These are phyloP conservation scores for Aspergillus fumigatiaffinis DNA, from an alignment of 2,329 filamentous ascomycete species.

Conservation along the genomic window DNA sequence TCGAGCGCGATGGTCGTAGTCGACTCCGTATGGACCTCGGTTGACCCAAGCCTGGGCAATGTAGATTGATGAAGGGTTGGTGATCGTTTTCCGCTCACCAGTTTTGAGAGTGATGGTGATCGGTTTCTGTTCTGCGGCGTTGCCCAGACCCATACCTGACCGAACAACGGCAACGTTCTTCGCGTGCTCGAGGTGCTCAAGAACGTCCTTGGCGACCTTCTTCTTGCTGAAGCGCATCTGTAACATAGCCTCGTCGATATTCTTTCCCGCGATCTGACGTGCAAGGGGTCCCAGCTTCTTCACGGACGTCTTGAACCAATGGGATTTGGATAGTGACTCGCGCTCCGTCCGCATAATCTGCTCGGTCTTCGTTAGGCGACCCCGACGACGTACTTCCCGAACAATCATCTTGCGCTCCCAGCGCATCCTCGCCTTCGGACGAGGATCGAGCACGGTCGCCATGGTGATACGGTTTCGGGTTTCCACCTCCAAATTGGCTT, in stretches of 20 bases:
- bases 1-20: slow-evolving; percentile 69
- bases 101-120: slow-evolving; percentile 68
- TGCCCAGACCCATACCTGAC: slow-evolving; percentile 74
- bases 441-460: slow-evolving; percentile 67
- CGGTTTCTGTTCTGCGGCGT: slow-evolving; percentile 33
- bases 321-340: slow-evolving; percentile 58
- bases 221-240: slow-evolving; percentile 97
- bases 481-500: slow-evolving; percentile 20
- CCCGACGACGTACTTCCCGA: slow-evolving; percentile 65
- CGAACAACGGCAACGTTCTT: slow-evolving; percentile 74
- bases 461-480: slow-evolving; percentile 51
- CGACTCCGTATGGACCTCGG: slow-evolving; percentile 60
- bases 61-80: slow-evolving; percentile 78
- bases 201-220: slow-evolving; percentile 77
- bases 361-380: slow-evolving; percentile 63
- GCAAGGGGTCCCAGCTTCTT: slow-evolving; percentile 90
- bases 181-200: slow-evolving; percentile 74
- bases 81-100: slow-evolving; percentile 66
- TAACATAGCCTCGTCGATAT: slow-evolving; percentile 84
- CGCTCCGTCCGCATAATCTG: slow-evolving; percentile 64
- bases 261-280: slow-evolving; percentile 86
- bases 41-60: slow-evolving; percentile 92
- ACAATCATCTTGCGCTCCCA: slow-evolving; percentile 86
- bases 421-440: slow-evolving; percentile 64
- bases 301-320: slow-evolving; percentile 73